Evolutionary conservation across 2,329 filamentous ascomycete species (phyloP).

Genomic region (Oidium heveae): DNA sequence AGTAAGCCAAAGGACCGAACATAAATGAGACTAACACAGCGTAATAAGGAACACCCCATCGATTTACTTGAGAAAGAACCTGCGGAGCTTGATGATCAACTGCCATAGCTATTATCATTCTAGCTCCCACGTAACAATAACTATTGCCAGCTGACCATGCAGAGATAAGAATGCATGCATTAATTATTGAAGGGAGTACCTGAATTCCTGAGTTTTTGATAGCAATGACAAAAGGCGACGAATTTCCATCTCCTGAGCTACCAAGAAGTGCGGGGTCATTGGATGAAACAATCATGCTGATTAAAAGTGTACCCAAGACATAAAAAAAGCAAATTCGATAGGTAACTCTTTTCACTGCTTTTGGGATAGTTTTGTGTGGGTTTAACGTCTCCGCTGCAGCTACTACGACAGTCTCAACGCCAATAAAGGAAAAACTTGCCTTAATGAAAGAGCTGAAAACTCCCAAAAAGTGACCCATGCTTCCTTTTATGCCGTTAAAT

Average conservation of each 20-base stretch:
- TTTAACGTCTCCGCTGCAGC: too few relatives aligned
- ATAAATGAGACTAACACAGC: constrained; percentile 40
- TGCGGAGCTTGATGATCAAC: constrained; percentile 40
- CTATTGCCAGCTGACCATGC: constrained; percentile 19
- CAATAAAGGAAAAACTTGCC: too few relatives aligned
- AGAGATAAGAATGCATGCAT: constrained; percentile 43
- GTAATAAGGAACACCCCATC: constrained; percentile 41
- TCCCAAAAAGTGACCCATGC: too few relatives aligned
- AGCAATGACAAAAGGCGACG: constrained; percentile 39
- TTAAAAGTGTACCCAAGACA: constrained; percentile 43
- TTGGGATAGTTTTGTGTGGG: too few relatives aligned
- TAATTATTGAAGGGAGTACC: constrained; percentile 44
- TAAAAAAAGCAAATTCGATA: constrained; percentile 55
- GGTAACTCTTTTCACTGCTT: too few relatives aligned
- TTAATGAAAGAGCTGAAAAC: too few relatives aligned
- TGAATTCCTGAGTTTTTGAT: constrained; percentile 40
- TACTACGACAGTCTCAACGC: too few relatives aligned
- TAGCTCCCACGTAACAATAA: constrained; percentile 12
- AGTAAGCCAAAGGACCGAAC: constrained; percentile 46
- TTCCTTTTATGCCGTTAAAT: too few relatives aligned
- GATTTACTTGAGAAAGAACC: constrained; percentile 34
- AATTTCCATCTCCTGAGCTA: constrained; percentile 37
- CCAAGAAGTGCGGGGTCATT: constrained; percentile 31
- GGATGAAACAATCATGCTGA: constrained; percentile 47
- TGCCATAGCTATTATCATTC: constrained; percentile 19